These are phyloP conservation scores for Diaporthe humulicola DNA, from an alignment of 2,329 filamentous ascomycete genomes.

Conservation along the genomic window DNA sequence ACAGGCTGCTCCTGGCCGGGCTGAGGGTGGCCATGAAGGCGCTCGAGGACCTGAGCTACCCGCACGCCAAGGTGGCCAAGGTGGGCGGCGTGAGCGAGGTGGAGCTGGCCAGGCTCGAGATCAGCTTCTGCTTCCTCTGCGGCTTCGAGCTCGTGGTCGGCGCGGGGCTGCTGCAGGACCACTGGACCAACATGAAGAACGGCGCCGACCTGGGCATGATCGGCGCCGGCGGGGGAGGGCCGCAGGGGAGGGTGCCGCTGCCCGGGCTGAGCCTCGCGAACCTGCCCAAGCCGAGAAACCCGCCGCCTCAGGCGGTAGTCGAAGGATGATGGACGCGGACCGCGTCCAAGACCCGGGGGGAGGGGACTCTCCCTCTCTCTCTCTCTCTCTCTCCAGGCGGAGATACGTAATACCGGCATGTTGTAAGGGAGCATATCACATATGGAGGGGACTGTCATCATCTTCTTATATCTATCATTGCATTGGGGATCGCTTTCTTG, in stretches of 20 bases:
- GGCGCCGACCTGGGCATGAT: slow-evolving; percentile 37
- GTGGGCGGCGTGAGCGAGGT: slow-evolving; percentile 89
- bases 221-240: slow-evolving; percentile 16
- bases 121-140: slow-evolving; percentile 89
- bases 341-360: background rate
- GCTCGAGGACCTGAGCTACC: slow-evolving; percentile 91
- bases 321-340: slow-evolving; percentile 1
- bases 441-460: background rate
- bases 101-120: slow-evolving; percentile 87
- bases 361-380: too few relatives aligned
- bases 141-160: slow-evolving; percentile 83
- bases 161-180: slow-evolving; percentile 70
- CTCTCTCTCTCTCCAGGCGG: too few relatives aligned
- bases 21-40: slow-evolving; percentile 93
- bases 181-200: slow-evolving; percentile 73
- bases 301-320: background rate
- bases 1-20: slow-evolving; percentile 86
- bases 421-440: background rate
- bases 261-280: slow-evolving; percentile 29
- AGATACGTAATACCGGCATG: too few relatives aligned
- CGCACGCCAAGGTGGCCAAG: slow-evolving; percentile 84
- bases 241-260: slow-evolving; percentile 5
- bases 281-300: slow-evolving; percentile 24
- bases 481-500: background rate
- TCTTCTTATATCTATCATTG: slow-evolving; percentile 17